A percentile compares a stretch with the other conserved stretches of the same genome.
Evolutionary conservation across 176 grass and related monocot genomes (phyloP).

Genomic region (Ampelocalamus luodianensis): DNA sequence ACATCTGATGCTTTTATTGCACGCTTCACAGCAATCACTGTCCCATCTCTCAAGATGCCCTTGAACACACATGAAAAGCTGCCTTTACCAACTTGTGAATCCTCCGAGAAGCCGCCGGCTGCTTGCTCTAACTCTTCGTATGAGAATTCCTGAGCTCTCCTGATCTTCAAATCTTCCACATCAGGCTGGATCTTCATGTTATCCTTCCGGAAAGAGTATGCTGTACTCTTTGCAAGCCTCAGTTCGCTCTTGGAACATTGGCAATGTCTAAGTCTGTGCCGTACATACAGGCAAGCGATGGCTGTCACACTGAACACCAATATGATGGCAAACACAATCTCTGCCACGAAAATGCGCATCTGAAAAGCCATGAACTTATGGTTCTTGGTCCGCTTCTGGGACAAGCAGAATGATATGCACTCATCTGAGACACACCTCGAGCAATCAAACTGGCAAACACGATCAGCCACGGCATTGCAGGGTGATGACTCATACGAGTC

Average conservation of each 20-base stretch:
- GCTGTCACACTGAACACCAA: conserved; percentile 64
- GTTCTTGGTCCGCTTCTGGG: conserved; percentile 54
- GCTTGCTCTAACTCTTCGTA: conserved; percentile 92
- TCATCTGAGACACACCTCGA: conserved; percentile 66
- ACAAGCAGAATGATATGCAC: conserved; percentile 63
- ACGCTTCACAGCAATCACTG: conserved; percentile 88
- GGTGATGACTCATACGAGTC: conserved; percentile 57
- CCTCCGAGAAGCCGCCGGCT: conserved; percentile 72
- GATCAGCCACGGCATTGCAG: conserved; percentile 79
- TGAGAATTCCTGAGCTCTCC: conserved; percentile 78
- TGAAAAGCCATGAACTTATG: conserved; percentile 68
- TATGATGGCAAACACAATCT: conserved; percentile 79
- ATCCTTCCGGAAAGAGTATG: conserved; percentile 88
- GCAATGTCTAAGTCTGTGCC: conserved; percentile 68
- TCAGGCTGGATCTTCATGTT: conserved; percentile 76
- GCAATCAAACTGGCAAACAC: conserved; percentile 74
- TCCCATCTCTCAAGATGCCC: conserved; percentile 85
- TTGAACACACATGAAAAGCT: conserved; percentile 98
- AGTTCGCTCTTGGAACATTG: conserved; percentile 65
- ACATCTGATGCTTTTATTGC: conserved; percentile 86
- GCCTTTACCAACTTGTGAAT: conserved; percentile 86
- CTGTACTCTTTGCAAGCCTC: conserved; percentile 55
- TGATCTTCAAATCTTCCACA: conserved; percentile 87
- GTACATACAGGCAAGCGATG: conserved; percentile 72
- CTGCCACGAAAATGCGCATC: conserved; percentile 83